Evolutionary conservation across 352 stramenopile species (phyloP).

Genomic region (Globisporangium alternatum): DNA sequence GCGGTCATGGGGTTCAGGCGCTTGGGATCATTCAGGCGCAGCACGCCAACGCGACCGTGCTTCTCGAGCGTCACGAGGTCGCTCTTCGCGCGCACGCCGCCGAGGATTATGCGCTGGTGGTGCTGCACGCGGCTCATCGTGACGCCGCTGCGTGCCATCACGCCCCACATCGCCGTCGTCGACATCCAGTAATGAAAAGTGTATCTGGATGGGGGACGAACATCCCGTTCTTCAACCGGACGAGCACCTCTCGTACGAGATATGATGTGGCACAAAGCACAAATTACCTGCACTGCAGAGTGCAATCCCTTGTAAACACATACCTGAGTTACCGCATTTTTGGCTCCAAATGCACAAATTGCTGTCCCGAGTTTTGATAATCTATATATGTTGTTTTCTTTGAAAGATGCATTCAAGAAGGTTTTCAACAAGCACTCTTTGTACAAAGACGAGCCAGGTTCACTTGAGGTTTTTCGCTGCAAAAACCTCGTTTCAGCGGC

Average conservation of each 20-base stretch:
- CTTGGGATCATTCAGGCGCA: constrained; percentile 73
- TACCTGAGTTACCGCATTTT: background rate
- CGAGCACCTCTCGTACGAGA: background rate
- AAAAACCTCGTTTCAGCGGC: background rate
- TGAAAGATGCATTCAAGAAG: background rate
- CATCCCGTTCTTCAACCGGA: constrained; percentile 13
- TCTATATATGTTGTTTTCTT: background rate
- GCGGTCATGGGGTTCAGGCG: constrained; percentile 88
- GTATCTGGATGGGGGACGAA: background rate
- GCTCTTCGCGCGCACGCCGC: constrained; percentile 26
- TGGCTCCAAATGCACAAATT: background rate
- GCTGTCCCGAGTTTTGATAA: background rate
- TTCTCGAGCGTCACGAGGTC: constrained; percentile 51
- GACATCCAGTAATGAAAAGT: background rate
- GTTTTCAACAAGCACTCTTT: too few relatives aligned
- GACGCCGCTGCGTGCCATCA: background rate
- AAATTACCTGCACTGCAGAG: background rate
- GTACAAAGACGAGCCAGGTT: too few relatives aligned
- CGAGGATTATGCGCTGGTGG: background rate
- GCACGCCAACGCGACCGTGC: constrained; percentile 38
- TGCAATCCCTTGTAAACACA: background rate
- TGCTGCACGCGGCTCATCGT: background rate
- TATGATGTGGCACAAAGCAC: background rate
- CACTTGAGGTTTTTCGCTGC: background rate
- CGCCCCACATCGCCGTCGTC: constrained; percentile 1